phyloP scores from a whole-genome alignment of 1,284 basidiomycete genomes.

The Cryptococcus wingfieldii region DNA sequence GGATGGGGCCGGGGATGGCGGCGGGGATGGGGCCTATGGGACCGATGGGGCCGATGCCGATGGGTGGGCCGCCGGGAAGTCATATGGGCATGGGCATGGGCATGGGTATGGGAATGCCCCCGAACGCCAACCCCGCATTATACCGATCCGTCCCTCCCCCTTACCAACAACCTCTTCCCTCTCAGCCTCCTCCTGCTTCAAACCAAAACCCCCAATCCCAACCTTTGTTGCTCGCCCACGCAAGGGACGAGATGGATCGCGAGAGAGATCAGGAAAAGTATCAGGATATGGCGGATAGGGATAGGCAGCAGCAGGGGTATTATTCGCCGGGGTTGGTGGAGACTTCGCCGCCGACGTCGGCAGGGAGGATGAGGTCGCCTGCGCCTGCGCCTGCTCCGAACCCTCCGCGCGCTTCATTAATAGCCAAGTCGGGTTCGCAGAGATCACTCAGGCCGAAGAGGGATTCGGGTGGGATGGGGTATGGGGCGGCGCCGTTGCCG shows the following conservation, averaged over 20 bases:
- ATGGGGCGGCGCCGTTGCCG: not conserved
- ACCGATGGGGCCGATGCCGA: constrained; percentile 5
- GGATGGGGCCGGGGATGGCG: constrained; percentile 9
- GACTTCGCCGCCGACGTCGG: constrained; percentile 5
- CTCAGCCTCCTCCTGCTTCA: not conserved
- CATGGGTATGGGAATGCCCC: not conserved
- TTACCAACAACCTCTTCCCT: constrained; percentile 14
- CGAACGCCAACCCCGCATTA: not conserved
- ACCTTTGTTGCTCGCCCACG: not conserved
- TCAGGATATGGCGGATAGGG: constrained; percentile 4
- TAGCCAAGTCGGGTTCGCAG: too few relatives aligned
- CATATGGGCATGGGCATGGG: constrained; percentile 1
- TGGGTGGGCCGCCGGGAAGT: not conserved
- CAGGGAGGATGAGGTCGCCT: not conserved
- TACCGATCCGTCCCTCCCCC: constrained; percentile 11
- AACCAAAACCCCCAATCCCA: constrained; percentile 9
- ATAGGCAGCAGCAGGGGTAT: constrained; percentile 11
- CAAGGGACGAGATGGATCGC: not conserved
- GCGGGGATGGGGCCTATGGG: constrained; percentile 8
- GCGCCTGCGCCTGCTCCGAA: not conserved
- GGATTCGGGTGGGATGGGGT: not conserved
- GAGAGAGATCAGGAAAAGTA: not conserved
- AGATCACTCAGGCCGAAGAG: not conserved
- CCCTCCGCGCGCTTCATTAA: not conserved
- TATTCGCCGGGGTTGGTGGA: constrained; percentile 18